These are phyloP conservation scores for Gracilaria vermiculophylla DNA, from an alignment of 23 red algal species.

Conservation along the genomic window DNA sequence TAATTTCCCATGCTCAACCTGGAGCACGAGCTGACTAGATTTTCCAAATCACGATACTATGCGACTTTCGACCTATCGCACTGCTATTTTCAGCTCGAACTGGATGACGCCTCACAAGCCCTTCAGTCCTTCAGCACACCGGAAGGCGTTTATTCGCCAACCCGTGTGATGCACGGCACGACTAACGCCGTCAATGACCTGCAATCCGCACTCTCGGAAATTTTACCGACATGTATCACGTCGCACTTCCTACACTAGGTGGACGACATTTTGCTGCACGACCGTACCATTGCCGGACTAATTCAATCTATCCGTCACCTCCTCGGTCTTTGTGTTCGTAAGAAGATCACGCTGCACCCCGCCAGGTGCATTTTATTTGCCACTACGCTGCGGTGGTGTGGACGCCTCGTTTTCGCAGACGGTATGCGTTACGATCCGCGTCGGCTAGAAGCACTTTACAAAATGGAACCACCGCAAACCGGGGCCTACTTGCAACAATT, in stretches of 20 bases:
- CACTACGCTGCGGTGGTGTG: neutral
- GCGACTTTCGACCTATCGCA: neutral
- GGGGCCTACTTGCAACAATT: conserved; percentile 25
- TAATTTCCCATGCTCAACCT: conserved; percentile 17
- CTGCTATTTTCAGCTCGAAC: conserved; percentile 34
- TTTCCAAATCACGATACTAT: neutral
- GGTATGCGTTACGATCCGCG: neutral
- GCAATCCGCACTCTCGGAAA: conserved; percentile 9
- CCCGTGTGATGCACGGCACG: conserved; percentile 13
- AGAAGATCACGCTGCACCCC: conserved; percentile 36
- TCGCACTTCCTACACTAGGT: neutral
- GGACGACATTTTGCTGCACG: conserved; percentile 14
- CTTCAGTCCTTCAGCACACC: conserved; percentile 21
- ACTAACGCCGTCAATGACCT: conserved; percentile 8
- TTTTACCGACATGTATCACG: neutral
- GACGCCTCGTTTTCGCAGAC: neutral
- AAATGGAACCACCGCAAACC: conserved; percentile 27
- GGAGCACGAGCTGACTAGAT: neutral
- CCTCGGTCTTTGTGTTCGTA: neutral
- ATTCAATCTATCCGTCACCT: conserved; percentile 5
- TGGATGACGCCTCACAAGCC: neutral
- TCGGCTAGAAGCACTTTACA: neutral
- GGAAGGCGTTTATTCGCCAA: conserved; percentile 20
- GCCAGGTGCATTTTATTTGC: conserved; percentile 10
- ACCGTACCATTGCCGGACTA: neutral